Conservation (phyloP, 2,329 filamentous ascomycete genomes). For the Fusarium bactridioides region DNA sequence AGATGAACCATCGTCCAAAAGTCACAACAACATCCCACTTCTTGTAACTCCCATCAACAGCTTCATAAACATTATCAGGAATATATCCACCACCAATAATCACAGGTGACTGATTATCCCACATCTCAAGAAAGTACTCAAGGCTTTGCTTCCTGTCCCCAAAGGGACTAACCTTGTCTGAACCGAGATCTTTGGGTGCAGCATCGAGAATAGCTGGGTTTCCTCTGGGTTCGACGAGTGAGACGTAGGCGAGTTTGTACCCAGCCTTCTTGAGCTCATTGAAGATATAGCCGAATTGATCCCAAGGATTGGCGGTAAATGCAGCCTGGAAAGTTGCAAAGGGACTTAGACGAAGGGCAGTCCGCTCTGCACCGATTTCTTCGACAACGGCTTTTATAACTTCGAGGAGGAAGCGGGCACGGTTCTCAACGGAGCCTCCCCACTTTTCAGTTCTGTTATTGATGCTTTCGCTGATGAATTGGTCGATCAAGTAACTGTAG, state of each 20-base stretch:
- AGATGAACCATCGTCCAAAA: conserved; percentile 48
- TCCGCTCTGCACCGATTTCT: conserved; percentile 58
- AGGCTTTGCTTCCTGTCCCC: conserved; percentile 45
- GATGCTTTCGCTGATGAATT: conserved; percentile 63
- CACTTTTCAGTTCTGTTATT: conserved; percentile 59
- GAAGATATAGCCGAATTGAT: conserved; percentile 42
- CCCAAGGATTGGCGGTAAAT: conserved; percentile 40
- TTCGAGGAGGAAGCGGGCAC: conserved; percentile 60
- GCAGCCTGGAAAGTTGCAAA: conserved; percentile 49
- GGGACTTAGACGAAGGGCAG: conserved; percentile 64
- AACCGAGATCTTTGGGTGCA: conserved; percentile 31
- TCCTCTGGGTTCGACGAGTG: conserved; percentile 48
- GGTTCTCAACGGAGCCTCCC: conserved; percentile 55
- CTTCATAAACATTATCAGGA: conserved; percentile 33
- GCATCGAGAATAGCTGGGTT: conserved; percentile 42
- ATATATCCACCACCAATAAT: conserved; percentile 45
- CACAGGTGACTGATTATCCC: conserved; percentile 45
- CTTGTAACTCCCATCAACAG: conserved; percentile 38
- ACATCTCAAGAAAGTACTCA: conserved; percentile 44
- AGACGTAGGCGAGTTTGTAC: conserved; percentile 46
- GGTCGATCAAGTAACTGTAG: conserved; percentile 61
- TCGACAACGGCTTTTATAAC: conserved; percentile 52
- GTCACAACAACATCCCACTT: conserved; percentile 40
- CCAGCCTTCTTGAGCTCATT: conserved; percentile 36
- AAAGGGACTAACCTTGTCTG: conserved; percentile 12